These are phyloP conservation scores for Backusella morwellensis DNA, from an alignment of 192 early-diverging fungal genomes.

Conservation along the genomic window DNA sequence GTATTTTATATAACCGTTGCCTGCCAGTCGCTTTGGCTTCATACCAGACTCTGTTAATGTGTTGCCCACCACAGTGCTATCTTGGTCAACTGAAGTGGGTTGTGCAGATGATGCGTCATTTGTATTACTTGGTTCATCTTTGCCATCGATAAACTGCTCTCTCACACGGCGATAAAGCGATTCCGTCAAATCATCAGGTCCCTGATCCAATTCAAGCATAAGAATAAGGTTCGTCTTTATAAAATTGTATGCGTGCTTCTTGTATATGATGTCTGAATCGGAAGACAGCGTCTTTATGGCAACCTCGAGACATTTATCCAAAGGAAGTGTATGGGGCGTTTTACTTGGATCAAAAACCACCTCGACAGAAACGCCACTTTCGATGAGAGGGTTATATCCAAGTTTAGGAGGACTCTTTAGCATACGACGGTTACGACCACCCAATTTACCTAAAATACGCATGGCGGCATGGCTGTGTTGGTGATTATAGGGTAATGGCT, in stretches of 20 bases:
- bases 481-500: conserved; percentile 82
- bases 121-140: not conserved
- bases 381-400: conserved; percentile 37
- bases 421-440: conserved; percentile 91
- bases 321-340: conserved; percentile 50
- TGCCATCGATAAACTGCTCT: conserved; percentile 15
- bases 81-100: conserved; percentile 37
- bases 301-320: conserved; percentile 58
- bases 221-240: conserved; percentile 63
- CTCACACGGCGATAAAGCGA: conserved; percentile 40
- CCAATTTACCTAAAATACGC: conserved; percentile 95
- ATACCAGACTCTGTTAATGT: conserved; percentile 16
- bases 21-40: conserved; percentile 30
- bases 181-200: conserved; percentile 40
- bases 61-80: conserved; percentile 37
- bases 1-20: conserved; percentile 28
- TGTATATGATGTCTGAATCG: conserved; percentile 47
- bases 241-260: conserved; percentile 64
- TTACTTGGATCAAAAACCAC: conserved; percentile 55
- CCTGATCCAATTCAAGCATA: conserved; percentile 63
- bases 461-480: conserved; percentile 82
- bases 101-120: not conserved
- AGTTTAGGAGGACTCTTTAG: conserved; percentile 70
- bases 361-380: conserved; percentile 57
- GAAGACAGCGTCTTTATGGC: conserved; percentile 57